Percentiles rank a stretch among this genome's conserved stretches.
phyloP scores from a whole-genome alignment of 2,329 filamentous ascomycete species.

The Leptographium radiaticola region DNA sequence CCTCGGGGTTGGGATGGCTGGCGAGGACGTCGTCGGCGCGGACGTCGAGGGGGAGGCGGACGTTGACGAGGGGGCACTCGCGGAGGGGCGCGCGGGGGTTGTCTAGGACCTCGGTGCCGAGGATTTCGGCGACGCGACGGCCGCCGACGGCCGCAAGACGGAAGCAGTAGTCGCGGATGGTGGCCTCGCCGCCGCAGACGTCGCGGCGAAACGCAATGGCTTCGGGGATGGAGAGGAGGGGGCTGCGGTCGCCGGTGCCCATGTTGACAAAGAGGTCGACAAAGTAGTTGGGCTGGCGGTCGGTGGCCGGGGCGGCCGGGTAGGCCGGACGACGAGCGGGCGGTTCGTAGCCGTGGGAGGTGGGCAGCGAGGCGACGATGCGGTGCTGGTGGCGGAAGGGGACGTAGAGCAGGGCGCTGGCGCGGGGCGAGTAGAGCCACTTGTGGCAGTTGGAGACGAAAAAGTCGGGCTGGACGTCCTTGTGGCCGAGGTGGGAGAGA shows the following conservation, averaged over 20 bases:
- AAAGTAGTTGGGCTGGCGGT: constrained; percentile 35
- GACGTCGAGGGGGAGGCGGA: constrained; percentile 39
- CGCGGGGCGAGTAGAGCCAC: constrained; percentile 61
- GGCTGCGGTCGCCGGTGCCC: constrained; percentile 50
- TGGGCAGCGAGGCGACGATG: constrained; percentile 54
- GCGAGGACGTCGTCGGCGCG: constrained; percentile 1
- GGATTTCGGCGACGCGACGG: constrained; percentile 36
- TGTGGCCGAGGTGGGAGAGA: constrained; percentile 35
- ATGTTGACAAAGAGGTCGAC: constrained; percentile 51
- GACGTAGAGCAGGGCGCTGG: constrained; percentile 58
- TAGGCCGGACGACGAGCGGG: background rate
- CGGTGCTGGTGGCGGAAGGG: constrained; percentile 51
- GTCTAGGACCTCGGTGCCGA: constrained; percentile 53
- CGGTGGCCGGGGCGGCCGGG: constrained; percentile 1
- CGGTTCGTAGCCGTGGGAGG: constrained; percentile 47
- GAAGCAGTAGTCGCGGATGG: constrained; percentile 44
- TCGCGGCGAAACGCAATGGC: constrained; percentile 49
- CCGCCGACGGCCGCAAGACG: constrained; percentile 42
- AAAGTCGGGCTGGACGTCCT: constrained; percentile 51
- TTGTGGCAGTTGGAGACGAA: constrained; percentile 62
- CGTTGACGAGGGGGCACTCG: constrained; percentile 48
- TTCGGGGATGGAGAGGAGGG: constrained; percentile 48
- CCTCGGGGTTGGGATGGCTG: background rate
- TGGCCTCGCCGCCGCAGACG: constrained; percentile 50
- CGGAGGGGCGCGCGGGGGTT: constrained; percentile 35